Evolutionary conservation across 2,329 filamentous ascomycete species (phyloP), one percentile per base, ranked within the genome.

Genomic region (Beauveria medogensis): DNA sequence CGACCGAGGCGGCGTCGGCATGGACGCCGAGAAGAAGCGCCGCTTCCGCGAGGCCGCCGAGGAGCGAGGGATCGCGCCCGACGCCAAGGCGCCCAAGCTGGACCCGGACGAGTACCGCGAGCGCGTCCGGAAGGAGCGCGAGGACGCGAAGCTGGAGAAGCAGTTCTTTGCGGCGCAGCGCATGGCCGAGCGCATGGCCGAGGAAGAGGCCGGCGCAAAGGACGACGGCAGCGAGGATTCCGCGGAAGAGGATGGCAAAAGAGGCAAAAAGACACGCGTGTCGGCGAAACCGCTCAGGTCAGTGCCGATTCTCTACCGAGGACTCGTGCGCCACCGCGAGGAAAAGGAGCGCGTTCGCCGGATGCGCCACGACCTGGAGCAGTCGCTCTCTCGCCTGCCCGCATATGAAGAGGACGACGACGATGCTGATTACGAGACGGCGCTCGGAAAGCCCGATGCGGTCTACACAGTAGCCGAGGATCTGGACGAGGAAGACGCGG

Each of bases 1-100:
- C 57, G 89, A 89, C 68, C 82, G 89, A 3, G 87, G 85, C 18
- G 94, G 93, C 1, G 91, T 97, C 65, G 93, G 94, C 0, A 75
- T 93, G 67, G 91, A 94, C 65, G 85, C 82, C 5, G 91, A 94
- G 72, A 87, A 87, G 75, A 96, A 96, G 78, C 81, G 91, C 65
- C 92, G 89, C 69, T 69, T 85, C 24, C 76, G 82, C 48, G 88
- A 91, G 72, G 82, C 84, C 59, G 82, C 81, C 5, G 83, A 82
- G 65, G 76, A 82, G 65, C 74, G 70, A 62, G 74, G 79, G 44
- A 75, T 78, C 55, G 76, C 82, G 64, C 74, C 70, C 62, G 74
- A 79, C 44, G 75, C 78, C 55, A 91, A 91, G 70, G 74, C 79
- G 16, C 86, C 84, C 70, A 81, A 82, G 54, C 80, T 77, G 37